Conservation (phyloP, 1,139 yeast species). For the Spencermartinsiella ligniputridi region DNA sequence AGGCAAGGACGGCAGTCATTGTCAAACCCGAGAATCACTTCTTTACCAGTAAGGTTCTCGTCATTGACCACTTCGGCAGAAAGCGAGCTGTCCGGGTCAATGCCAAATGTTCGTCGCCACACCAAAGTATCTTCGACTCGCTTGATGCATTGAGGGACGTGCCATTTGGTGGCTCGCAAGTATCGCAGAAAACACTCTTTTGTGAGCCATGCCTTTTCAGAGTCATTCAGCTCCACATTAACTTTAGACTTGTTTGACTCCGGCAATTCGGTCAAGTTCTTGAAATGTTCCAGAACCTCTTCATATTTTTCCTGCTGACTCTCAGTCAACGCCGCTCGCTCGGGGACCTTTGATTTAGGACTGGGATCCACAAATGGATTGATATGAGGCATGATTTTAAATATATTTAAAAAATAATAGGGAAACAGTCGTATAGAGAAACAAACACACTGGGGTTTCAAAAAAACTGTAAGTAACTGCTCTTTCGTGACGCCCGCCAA, state of each 20-base stretch:
- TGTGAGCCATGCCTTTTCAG: constrained; percentile 86
- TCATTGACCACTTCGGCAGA: constrained; percentile 58
- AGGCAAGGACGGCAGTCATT: constrained; percentile 85
- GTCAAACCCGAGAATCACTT: constrained; percentile 84
- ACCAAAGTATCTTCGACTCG: constrained; percentile 72
- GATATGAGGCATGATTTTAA: constrained; percentile 12
- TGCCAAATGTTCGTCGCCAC: constrained; percentile 93
- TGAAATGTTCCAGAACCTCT: constrained; percentile 56
- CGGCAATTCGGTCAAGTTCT: constrained; percentile 41
- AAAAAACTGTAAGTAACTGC: too few species aligned
- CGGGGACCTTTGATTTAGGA: constrained; percentile 46
- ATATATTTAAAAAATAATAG: too few species aligned
- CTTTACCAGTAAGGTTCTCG: constrained; percentile 86
- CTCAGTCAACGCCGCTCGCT: constrained; percentile 43
- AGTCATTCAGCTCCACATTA: constrained; percentile 42
- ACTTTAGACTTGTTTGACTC: constrained; percentile 35
- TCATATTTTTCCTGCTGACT: constrained; percentile 58
- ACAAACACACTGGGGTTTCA: too few species aligned
- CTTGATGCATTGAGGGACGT: constrained; percentile 59
- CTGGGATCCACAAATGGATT: constrained; percentile 29
- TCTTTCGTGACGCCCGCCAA: too few species aligned
- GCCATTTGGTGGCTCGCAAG: constrained; percentile 90
- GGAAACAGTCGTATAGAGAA: too few species aligned
- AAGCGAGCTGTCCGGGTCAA: constrained; percentile 52
- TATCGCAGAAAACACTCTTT: constrained; percentile 85